Base-by-base conservation (phyloP, 768 basidiomycete genomes). In the Chlorophyllum brunneum region DNA sequence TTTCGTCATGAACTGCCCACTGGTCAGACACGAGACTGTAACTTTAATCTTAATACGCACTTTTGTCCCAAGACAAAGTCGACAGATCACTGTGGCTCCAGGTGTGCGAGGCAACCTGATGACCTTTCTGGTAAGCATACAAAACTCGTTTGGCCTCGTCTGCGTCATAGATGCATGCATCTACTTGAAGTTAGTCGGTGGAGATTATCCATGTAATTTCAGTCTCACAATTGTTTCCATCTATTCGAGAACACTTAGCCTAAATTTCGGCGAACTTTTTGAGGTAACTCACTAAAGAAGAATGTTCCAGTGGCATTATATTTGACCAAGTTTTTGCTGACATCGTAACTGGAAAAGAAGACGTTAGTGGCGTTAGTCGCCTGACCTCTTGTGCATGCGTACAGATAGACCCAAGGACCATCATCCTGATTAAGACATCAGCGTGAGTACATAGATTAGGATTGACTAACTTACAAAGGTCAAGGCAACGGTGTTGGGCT, bases 31-130 rank as follows among this genome's bases (percentile, higher is more conserved):
- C 20, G 22, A 49, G 24, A 13, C 6, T 29, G 4, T 13, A 27
- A 7, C 15, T 10, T 26, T 36, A 51, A 23, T 57, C 71, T 52
- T 22, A n/a, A n/a, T n/a, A n/a, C n/a, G n/a, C n/a, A 75, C 74
- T 70, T 60, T 75, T 55, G 54, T 73, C 70, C 67, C 64, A 74
- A 13, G 66, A 60, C 15, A 75, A 65, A 0, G 67, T 70, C 1
- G 66, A 64, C 36, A 77, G 58, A 58, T 74, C 66, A n/a, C 44
- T 51, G 51, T 78, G 76, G 7, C 59, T 56, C 75, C 75, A 77
- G 2, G 75, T 78, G 57, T 78, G 76, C 5, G 74, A 76, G 0
- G 62, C 71, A 43, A 78, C 61, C 58, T 74, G 69, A 54, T 77
- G 75, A 5, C 75, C 75, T 6, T 70, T 58, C 37, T 61, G 57